Evolutionary conservation across 345 rosid genomes (phyloP).

Genomic region (Bruguiera parviflora): DNA sequence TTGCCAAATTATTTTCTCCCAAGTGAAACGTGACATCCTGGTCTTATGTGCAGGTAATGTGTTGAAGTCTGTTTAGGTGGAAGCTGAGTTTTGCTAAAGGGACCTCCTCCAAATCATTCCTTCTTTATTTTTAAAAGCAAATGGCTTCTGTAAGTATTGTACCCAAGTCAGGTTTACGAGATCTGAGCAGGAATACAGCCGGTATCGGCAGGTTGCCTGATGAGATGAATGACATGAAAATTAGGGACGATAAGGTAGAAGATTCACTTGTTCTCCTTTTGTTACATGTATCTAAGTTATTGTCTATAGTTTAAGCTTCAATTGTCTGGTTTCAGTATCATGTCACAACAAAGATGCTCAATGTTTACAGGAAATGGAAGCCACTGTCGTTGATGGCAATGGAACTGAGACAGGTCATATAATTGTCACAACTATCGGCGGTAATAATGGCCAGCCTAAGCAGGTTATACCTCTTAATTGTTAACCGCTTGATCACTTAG

Average conservation of each 20-base stretch:
- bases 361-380: slow-evolving; percentile 70
- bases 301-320: not conserved
- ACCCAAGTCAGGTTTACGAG: slow-evolving; percentile 55
- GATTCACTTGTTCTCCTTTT: not conserved
- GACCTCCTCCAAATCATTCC: not conserved
- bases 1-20: no score
- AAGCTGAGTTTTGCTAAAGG: slow-evolving; percentile 7
- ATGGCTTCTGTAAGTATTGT: slow-evolving; percentile 65
- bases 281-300: not conserved
- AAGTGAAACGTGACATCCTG: not conserved
- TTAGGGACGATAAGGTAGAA: slow-evolving; percentile 77
- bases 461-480: slow-evolving; percentile 43
- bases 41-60: slow-evolving; percentile 8
- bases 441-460: slow-evolving; percentile 75
- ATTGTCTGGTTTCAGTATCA: not conserved
- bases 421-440: slow-evolving; percentile 80
- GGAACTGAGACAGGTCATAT: slow-evolving; percentile 86
- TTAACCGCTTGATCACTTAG: not conserved
- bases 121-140: slow-evolving; percentile 15
- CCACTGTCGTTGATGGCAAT: slow-evolving; percentile 78
- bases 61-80: not conserved
- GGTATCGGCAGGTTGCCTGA: slow-evolving; percentile 78
- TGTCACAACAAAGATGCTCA: not conserved
- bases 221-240: slow-evolving; percentile 89
- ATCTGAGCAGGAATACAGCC: slow-evolving; percentile 40